Base-by-base conservation (phyloP, 1,284 basidiomycete species). In the Sporisorium exsertum region DNA sequence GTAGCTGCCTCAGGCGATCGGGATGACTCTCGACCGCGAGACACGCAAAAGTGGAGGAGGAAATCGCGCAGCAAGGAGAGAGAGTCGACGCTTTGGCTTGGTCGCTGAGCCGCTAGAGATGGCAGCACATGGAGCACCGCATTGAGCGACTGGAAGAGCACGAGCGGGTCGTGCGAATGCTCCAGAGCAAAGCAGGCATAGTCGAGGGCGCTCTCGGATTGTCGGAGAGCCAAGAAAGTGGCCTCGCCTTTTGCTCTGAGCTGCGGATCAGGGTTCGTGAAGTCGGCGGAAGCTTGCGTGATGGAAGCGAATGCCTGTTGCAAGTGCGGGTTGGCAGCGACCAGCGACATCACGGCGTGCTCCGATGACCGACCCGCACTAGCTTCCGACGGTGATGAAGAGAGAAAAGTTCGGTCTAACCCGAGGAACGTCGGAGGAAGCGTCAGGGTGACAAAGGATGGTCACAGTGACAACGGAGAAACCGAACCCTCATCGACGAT, bases 81-180 rank as follows among this genome's bases (percentile, higher is more conserved):
- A 1, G 64, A 64, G 12, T 62, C 58, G 24, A 80, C 58, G 16
- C 52, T 50, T 9, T 64, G 66, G 29, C 52, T 65, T 10, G 60
- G 64, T 50, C 61, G 65, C 32, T 69, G 58, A 22, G 64, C 42
- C 12, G 64, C 51, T 20, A 81, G 46, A 16, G 66, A 55, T 10
- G 79, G 79, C 16, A 81, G 70, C 15, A 66, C 69, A 33, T 58
- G 71, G 22, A 81, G 67, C 32, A 81, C 54, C 9, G 64, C 60
- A 45, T 68, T 72, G 58, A 79, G 66, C 13, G 76, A 73, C 54
- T 80, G 78, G 42, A 81, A 80, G 13, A 78, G 76, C 24, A 80
- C 77, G 63, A 78, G 74, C 16, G 71, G 58, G 56, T 77, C 78
- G 37, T 66, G 55, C 5, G 76, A 72, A 61, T 77, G 78, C 63